phyloP scores from a whole-genome alignment of 306 rosid genomes.

The Sphenostylis stenocarpa region DNA sequence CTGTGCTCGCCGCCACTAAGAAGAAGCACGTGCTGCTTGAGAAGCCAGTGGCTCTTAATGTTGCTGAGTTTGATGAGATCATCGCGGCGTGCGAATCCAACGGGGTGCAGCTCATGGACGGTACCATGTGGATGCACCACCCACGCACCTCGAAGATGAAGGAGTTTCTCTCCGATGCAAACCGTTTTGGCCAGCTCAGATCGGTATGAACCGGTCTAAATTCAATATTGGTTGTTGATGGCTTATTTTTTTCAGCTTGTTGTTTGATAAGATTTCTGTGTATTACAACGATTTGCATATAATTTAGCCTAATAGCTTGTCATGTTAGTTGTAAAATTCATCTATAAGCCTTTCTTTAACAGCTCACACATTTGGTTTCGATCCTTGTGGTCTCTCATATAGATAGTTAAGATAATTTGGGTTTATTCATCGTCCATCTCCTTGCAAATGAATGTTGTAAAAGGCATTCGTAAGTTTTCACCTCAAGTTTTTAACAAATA shows the following conservation, averaged over 20 bases:
- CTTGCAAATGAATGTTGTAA: not conserved
- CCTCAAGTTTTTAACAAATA: not conserved
- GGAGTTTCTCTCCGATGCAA: slow-evolving; percentile 28
- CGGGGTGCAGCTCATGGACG: slow-evolving; percentile 97
- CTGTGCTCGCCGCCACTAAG: slow-evolving; percentile 68
- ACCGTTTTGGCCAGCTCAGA: slow-evolving; percentile 38
- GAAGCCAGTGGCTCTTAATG: slow-evolving; percentile 86
- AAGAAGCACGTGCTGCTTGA: slow-evolving; percentile 83
- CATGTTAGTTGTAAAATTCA: not conserved
- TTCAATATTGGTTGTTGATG: not conserved
- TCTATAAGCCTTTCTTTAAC: not conserved
- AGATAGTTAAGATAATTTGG: not conserved
- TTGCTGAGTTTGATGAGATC: slow-evolving; percentile 58
- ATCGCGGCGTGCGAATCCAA: slow-evolving; percentile 61
- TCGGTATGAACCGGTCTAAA: slow-evolving; percentile 4
- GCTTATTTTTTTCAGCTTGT: not conserved
- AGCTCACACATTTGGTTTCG: not conserved
- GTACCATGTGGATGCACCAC: slow-evolving; percentile 94
- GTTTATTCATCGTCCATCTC: not conserved
- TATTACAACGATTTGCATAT: not conserved
- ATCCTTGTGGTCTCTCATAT: not conserved
- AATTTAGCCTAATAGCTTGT: not conserved
- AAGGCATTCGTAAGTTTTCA: not conserved
- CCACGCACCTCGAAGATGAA: slow-evolving; percentile 53
- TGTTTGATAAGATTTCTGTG: not conserved